Percentiles rank a stretch among this genome's conserved stretches.
Conservation (phyloP, 2,329 filamentous ascomycete genomes). For the Thelonectria rubi region DNA sequence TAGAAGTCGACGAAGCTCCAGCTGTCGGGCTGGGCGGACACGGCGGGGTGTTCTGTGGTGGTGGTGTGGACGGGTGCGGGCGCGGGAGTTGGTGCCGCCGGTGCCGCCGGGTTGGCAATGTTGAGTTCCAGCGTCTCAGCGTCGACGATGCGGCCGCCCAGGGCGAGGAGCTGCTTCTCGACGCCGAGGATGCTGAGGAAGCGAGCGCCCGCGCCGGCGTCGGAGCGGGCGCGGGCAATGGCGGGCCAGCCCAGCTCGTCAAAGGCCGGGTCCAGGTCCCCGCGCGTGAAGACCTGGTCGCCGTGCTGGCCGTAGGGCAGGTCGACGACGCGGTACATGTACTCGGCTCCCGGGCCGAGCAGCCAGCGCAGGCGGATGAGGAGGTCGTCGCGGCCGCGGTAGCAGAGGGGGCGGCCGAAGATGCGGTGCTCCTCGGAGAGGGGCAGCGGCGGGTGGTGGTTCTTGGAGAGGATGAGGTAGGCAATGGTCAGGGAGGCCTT, state of each 20-base stretch:
- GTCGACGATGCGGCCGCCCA: slow-evolving; percentile 37
- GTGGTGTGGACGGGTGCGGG: neutral
- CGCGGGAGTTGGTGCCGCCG: neutral
- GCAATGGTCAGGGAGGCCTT: slow-evolving; percentile 31
- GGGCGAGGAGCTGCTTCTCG: slow-evolving; percentile 39
- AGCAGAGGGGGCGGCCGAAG: slow-evolving; percentile 32
- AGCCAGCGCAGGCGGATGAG: slow-evolving; percentile 39
- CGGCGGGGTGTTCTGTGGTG: neutral
- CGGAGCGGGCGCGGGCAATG: slow-evolving; percentile 25
- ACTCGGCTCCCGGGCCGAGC: slow-evolving; percentile 32
- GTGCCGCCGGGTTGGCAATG: slow-evolving; percentile 19
- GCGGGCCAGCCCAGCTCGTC: slow-evolving; percentile 36
- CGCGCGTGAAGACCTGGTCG: slow-evolving; percentile 33
- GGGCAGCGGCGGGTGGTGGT: slow-evolving; percentile 21
- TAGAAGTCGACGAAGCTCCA: slow-evolving; percentile 44
- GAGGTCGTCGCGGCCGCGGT: slow-evolving; percentile 33
- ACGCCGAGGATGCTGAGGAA: slow-evolving; percentile 40
- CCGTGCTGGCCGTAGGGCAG: slow-evolving; percentile 40
- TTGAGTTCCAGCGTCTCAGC: slow-evolving; percentile 38
- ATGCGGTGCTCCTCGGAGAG: slow-evolving; percentile 27
- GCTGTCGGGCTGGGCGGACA: slow-evolving; percentile 36
- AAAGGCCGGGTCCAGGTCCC: slow-evolving; percentile 31
- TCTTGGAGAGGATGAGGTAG: slow-evolving; percentile 32
- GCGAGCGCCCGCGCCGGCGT: slow-evolving; percentile 1
- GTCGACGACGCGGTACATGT: slow-evolving; percentile 41